phyloP scores from a whole-genome alignment of 2,329 filamentous ascomycete species.

The Fusarium protoensiforme region DNA sequence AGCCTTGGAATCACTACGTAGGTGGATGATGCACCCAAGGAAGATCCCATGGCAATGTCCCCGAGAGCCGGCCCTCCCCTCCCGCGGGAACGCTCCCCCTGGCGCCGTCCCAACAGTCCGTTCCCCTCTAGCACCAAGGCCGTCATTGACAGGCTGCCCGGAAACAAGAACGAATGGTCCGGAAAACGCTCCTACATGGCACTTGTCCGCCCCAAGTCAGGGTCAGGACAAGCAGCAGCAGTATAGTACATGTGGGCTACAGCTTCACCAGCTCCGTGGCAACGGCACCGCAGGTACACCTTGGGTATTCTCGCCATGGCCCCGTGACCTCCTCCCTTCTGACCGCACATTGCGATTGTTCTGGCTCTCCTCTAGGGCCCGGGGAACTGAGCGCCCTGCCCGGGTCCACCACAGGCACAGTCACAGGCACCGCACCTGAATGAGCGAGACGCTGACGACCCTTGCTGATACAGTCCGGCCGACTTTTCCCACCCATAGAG shows the following conservation, averaged over 20 bases:
- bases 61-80: slow-evolving; percentile 26
- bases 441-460: slow-evolving; percentile 10
- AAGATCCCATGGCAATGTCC: neutral
- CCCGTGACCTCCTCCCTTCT: slow-evolving; percentile 30
- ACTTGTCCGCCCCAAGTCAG: slow-evolving; percentile 22
- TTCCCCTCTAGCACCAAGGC: slow-evolving; percentile 25
- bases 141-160: slow-evolving; percentile 27
- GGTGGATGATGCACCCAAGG: neutral
- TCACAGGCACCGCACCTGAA: slow-evolving; percentile 9
- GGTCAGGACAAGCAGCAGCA: slow-evolving; percentile 13
- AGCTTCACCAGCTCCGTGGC: slow-evolving; percentile 14
- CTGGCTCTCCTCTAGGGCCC: slow-evolving; percentile 13
- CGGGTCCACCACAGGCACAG: slow-evolving; percentile 23
- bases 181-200: slow-evolving; percentile 27
- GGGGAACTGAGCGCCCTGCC: slow-evolving; percentile 28
- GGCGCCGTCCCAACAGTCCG: slow-evolving; percentile 19
- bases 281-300: slow-evolving; percentile 18
- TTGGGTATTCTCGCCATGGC: slow-evolving; percentile 26
- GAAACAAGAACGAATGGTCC: slow-evolving; percentile 33
- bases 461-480: slow-evolving; percentile 6
- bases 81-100: slow-evolving; percentile 18
- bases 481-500: slow-evolving; percentile 3
- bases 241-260: slow-evolving; percentile 29
- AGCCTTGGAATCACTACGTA: slow-evolving; percentile 1
- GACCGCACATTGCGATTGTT: slow-evolving; percentile 38